Evolutionary conservation across 257 asterid species (phyloP).

Genomic region (Gentiana dahurica): DNA sequence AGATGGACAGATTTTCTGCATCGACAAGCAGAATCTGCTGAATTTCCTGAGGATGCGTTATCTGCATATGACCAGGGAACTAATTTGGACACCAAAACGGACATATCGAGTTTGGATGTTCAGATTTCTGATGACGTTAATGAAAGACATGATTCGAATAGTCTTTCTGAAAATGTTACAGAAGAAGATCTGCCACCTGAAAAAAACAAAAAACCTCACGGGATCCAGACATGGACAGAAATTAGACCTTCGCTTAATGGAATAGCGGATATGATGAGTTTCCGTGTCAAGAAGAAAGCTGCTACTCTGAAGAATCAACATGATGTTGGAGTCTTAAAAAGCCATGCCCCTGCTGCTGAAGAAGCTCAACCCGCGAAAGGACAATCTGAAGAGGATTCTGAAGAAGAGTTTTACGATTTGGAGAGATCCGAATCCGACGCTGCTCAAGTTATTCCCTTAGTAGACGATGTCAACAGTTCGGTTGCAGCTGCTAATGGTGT

Average conservation of each 20-base stretch:
- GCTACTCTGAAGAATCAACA: conserved; percentile 23
- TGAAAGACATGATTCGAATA: conserved; percentile 11
- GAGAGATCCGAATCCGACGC: conserved; percentile 82
- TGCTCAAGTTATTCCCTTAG: conserved; percentile 29
- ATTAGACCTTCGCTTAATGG: conserved; percentile 58
- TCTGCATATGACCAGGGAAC: conserved; percentile 15
- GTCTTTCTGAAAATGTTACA: conserved; percentile 11
- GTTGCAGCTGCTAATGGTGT: conserved; percentile 11
- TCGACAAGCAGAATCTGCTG: conserved; percentile 45
- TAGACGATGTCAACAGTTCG: conserved; percentile 24
- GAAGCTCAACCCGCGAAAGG: conserved; percentile 21
- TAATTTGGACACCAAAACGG: conserved; percentile 20
- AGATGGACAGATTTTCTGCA: conserved; percentile 74
- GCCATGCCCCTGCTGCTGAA: conserved; percentile 30
- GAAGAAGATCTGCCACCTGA: conserved; percentile 26
- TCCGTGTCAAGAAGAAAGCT: conserved; percentile 47
- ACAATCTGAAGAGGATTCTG: conserved; percentile 76
- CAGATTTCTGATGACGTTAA: conserved; percentile 17
- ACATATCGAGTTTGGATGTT: conserved; percentile 16
- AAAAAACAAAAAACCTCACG: conserved; percentile 30
- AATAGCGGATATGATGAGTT: conserved; percentile 71
- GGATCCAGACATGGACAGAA: conserved; percentile 57
- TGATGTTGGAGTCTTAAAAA: conserved; percentile 18
- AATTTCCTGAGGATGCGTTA: conserved; percentile 28
- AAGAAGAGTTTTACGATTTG: conserved; percentile 85